phyloP scores from a whole-genome alignment of 106 monocot species.

The Posidonia australis region DNA sequence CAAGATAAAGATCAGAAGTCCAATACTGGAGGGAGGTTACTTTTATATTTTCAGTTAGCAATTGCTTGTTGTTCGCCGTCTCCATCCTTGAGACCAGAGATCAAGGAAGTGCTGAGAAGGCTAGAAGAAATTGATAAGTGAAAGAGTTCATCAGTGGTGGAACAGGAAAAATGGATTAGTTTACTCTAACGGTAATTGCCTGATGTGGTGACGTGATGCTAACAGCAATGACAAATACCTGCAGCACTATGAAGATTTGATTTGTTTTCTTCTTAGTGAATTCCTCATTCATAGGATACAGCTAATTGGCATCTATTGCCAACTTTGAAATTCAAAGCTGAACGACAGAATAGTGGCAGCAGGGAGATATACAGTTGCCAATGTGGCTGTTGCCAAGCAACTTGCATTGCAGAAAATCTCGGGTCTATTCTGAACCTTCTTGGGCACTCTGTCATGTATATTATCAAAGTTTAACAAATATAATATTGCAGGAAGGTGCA shows the following conservation, averaged over 20 bases:
- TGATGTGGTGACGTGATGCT: neutral
- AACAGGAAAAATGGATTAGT: no score
- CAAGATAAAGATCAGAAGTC: constrained; percentile 15
- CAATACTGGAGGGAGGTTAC: constrained; percentile 30
- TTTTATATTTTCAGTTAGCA: constrained; percentile 59
- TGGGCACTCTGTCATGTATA: neutral
- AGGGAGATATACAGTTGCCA: neutral
- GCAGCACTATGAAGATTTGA: neutral
- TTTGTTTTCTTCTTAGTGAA: neutral
- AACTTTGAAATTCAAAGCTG: neutral
- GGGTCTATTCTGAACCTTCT: neutral
- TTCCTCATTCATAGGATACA: neutral
- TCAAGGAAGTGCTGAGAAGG: constrained; percentile 36
- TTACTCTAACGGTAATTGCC: no score
- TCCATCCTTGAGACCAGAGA: constrained; percentile 62
- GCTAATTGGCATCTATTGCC: neutral
- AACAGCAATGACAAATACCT: neutral
- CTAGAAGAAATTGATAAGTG: constrained; percentile 38
- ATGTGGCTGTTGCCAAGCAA: neutral
- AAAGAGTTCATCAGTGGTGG: neutral
- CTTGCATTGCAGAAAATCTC: constrained; percentile 4
- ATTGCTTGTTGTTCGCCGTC: constrained; percentile 85
- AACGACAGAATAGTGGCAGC: neutral
- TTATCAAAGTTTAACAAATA: neutral
- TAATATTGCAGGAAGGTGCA: no score